Percentiles rank a stretch among this genome's conserved stretches.
Conservation (phyloP, 2,329 filamentous ascomycete genomes). For the Colletotrichum lentis region DNA sequence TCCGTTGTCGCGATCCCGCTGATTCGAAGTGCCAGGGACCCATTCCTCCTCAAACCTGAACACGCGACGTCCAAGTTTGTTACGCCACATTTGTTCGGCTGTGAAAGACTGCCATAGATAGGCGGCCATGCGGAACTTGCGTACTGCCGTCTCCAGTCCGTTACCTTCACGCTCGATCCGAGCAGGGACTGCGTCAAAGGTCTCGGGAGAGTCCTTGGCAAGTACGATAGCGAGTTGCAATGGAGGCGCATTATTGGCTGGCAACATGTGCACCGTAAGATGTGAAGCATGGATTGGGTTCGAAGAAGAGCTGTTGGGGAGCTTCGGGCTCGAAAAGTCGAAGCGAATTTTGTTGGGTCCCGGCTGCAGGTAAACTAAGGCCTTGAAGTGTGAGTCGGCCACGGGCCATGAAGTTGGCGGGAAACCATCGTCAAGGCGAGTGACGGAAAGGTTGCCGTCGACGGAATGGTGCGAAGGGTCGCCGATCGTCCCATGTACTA, state of each 20-base stretch:
- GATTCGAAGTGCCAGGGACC: constrained; percentile 82
- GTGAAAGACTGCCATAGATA: constrained; percentile 98
- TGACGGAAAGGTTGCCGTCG: constrained; percentile 76
- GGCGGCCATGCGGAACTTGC: constrained; percentile 93
- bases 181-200: constrained; percentile 82
- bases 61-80: constrained; percentile 82
- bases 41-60: constrained; percentile 97
- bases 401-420: constrained; percentile 88
- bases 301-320: constrained; percentile 72
- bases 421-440: constrained; percentile 84
- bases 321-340: constrained; percentile 85
- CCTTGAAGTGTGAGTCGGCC: constrained; percentile 88
- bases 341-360: constrained; percentile 89
- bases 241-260: constrained; percentile 79
- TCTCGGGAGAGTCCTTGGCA: constrained; percentile 85
- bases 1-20: constrained; percentile 73
- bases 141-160: constrained; percentile 77
- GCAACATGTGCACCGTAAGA: constrained; percentile 86
- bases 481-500: constrained; percentile 82
- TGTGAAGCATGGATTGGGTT: constrained; percentile 80
- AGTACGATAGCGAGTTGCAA: constrained; percentile 89
- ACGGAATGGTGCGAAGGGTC: constrained; percentile 72
- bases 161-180: constrained; percentile 83
- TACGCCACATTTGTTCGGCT: constrained; percentile 92
- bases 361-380: constrained; percentile 86